phyloP scores from a whole-genome alignment of 306 rosid genomes.

The Pachyrhizus erosus region DNA sequence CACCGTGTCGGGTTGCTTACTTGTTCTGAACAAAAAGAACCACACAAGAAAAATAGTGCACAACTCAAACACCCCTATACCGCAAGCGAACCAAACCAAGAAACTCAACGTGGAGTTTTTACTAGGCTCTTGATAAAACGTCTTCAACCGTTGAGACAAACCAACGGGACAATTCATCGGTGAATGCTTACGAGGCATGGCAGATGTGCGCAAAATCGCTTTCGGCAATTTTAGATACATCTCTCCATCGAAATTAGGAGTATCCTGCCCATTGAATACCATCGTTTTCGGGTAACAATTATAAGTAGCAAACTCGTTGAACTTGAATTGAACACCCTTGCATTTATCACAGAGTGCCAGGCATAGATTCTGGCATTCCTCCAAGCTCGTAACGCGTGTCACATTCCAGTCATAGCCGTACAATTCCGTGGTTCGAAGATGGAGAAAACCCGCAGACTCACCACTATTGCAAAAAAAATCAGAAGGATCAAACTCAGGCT shows the following conservation, averaged over 20 bases:
- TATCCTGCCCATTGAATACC: conserved; percentile 49
- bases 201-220: background rate
- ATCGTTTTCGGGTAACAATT: conserved; percentile 57
- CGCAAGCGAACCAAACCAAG: conserved; percentile 53
- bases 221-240: conserved; percentile 51
- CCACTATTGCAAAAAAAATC: conserved; percentile 31
- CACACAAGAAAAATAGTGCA: conserved; percentile 43
- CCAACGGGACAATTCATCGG: conserved; percentile 39
- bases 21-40: conserved; percentile 52
- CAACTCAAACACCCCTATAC: conserved; percentile 41
- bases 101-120: conserved; percentile 46
- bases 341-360: conserved; percentile 48
- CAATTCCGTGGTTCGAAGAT: conserved; percentile 47
- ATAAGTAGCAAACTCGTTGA: background rate
- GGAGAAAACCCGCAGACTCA: conserved; percentile 44
- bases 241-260: conserved; percentile 45
- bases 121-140: conserved; percentile 22
- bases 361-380: conserved; percentile 54
- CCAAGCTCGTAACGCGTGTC: conserved; percentile 38
- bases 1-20: background rate
- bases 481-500: conserved; percentile 42
- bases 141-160: conserved; percentile 16
- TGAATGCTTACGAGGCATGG: background rate
- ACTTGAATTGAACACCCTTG: conserved; percentile 55
- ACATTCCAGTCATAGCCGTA: conserved; percentile 54